Conservation (phyloP, 2,329 filamentous ascomycete genomes). For the Samsoniella hepiali region DNA sequence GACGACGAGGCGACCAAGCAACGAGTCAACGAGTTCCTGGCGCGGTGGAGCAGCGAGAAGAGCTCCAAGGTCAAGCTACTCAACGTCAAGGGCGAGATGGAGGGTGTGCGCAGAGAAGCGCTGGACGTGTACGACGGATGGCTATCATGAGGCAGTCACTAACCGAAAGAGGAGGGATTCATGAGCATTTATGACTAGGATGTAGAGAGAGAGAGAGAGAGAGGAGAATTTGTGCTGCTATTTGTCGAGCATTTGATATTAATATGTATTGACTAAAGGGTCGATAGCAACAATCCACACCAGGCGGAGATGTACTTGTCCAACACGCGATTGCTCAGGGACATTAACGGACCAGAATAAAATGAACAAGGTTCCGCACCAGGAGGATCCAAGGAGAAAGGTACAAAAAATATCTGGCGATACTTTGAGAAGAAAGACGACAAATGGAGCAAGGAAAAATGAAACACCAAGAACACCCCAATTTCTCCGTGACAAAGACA, state of each 20-base stretch:
- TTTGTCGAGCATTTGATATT: not conserved
- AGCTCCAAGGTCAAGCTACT: conserved; percentile 66
- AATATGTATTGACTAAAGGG: not conserved
- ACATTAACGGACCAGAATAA: not conserved
- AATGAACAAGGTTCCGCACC: not conserved
- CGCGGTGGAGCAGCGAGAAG: conserved; percentile 59
- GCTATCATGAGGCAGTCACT: conserved; percentile 26
- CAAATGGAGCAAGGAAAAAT: not conserved
- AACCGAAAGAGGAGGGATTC: not conserved
- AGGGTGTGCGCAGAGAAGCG: conserved; percentile 55
- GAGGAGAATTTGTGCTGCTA: not conserved
- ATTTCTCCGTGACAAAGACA: not conserved
- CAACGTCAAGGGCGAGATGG: conserved; percentile 67
- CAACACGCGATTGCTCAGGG: not conserved
- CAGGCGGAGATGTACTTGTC: conserved; percentile 1
- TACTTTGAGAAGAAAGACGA: not conserved
- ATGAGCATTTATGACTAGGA: not conserved
- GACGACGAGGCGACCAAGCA: conserved; percentile 65
- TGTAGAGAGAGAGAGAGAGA: not conserved
- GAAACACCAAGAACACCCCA: not conserved
- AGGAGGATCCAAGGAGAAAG: not conserved
- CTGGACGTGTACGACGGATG: conserved; percentile 43
- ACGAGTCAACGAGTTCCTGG: conserved; percentile 60
- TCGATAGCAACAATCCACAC: not conserved
- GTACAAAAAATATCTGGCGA: conserved; percentile 18